phyloP scores from a whole-genome alignment of 1,284 basidiomycete species.

The Tilletia caries region DNA sequence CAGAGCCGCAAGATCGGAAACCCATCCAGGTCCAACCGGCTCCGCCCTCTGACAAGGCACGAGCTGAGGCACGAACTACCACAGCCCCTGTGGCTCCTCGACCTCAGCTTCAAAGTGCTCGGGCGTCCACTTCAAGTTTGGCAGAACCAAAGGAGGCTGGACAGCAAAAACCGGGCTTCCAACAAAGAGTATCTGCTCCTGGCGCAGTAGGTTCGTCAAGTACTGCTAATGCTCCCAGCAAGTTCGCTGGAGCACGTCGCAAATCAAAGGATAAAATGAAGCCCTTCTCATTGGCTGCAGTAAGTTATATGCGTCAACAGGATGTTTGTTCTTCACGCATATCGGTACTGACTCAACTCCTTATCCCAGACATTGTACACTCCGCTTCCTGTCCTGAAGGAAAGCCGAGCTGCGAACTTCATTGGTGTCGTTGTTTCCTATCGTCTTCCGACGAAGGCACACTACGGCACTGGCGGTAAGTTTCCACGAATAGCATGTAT shows the following conservation, averaged over 20 bases:
- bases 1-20: conserved; percentile 2
- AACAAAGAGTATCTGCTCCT: background rate
- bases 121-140: background rate
- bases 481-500: too few relatives aligned
- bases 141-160: background rate
- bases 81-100: background rate
- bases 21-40: background rate
- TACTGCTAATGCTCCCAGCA: background rate
- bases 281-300: background rate
- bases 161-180: background rate
- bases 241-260: background rate
- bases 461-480: background rate
- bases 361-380: background rate
- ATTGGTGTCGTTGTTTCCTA: background rate
- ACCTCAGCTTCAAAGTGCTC: background rate
- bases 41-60: background rate
- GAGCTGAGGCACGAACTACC: background rate
- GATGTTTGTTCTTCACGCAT: background rate
- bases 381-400: background rate
- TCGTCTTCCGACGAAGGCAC: background rate
- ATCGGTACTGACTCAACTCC: background rate
- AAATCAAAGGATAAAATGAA: conserved; percentile 3
- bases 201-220: background rate
- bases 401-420: background rate
- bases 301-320: background rate